Percentiles rank a stretch among this genome's conserved stretches.
Evolutionary conservation across 805 yeast species (phyloP).

Genomic region (Pichia kluyveri): DNA sequence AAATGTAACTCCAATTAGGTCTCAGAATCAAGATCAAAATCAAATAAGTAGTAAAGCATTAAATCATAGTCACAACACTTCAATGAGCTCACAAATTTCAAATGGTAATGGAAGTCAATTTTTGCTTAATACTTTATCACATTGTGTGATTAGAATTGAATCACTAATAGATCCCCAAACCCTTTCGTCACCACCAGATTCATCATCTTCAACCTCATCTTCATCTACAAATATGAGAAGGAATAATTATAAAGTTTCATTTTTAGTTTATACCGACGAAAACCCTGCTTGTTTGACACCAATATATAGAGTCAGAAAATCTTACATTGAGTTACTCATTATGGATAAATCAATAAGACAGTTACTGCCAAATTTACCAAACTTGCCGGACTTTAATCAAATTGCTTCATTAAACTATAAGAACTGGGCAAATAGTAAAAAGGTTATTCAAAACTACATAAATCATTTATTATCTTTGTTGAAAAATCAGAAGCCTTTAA

Average conservation of each 20-base stretch:
- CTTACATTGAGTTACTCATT: constrained; percentile 46
- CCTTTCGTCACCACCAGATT: constrained; percentile 19
- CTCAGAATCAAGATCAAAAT: background rate
- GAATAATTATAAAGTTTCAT: constrained; percentile 52
- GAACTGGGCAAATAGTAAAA: constrained; percentile 26
- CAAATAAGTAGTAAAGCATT: background rate
- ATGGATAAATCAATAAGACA: constrained; percentile 57
- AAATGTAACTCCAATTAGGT: background rate
- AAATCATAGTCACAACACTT: background rate
- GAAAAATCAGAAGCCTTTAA: constrained; percentile 6
- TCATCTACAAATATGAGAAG: constrained; percentile 18
- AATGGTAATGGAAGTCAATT: constrained; percentile 16
- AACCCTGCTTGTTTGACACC: constrained; percentile 44
- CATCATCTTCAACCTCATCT: background rate
- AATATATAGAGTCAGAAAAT: constrained; percentile 60
- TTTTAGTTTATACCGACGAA: constrained; percentile 56
- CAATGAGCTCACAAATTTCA: background rate
- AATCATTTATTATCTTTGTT: constrained; percentile 15
- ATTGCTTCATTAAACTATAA: constrained; percentile 21
- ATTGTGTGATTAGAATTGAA: constrained; percentile 23
- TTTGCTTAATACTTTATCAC: constrained; percentile 20
- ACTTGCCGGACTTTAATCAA: constrained; percentile 23
- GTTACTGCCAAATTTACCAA: constrained; percentile 19
- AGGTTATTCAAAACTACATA: constrained; percentile 22
- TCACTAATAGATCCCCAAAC: constrained; percentile 21